Evolutionary conservation across 1,284 basidiomycete species (phyloP).

Genomic region (Ceratobasidium sp.): DNA sequence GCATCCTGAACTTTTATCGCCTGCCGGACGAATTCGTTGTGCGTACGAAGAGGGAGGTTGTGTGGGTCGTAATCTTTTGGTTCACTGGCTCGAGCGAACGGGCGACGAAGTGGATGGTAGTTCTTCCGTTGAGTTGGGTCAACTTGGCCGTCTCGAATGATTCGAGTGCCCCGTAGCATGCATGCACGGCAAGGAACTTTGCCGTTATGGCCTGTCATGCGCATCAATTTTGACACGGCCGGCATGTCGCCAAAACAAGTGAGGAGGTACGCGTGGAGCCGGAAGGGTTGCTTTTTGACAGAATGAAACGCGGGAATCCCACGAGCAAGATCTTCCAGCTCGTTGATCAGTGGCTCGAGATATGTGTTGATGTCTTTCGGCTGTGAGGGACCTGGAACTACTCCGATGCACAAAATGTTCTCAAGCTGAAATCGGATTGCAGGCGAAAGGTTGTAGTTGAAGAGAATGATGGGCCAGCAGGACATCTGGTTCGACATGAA

Average conservation of each 20-base stretch:
- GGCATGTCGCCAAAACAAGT: slow-evolving; percentile 40
- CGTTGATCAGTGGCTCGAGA: slow-evolving; percentile 37
- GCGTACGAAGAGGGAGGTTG: slow-evolving; percentile 33
- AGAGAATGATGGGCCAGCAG: slow-evolving; percentile 41
- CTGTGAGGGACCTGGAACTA: too few species aligned
- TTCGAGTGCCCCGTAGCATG: slow-evolving; percentile 17
- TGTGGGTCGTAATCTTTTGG: neutral
- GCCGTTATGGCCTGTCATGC: slow-evolving; percentile 38
- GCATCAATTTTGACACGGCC: slow-evolving; percentile 39
- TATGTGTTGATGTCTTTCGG: slow-evolving; percentile 41
- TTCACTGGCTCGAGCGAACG: neutral
- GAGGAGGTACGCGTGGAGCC: slow-evolving; percentile 33
- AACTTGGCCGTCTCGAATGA: too few species aligned
- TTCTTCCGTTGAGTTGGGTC: neutral
- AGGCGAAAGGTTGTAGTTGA: slow-evolving; percentile 41
- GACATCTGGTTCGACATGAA: slow-evolving; percentile 15
- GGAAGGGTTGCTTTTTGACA: slow-evolving; percentile 1
- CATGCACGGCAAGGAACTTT: slow-evolving; percentile 35
- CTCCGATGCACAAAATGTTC: slow-evolving; percentile 38
- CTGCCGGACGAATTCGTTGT: neutral
- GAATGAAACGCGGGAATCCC: slow-evolving; percentile 37
- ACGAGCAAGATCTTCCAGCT: slow-evolving; percentile 34
- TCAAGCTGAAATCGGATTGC: slow-evolving; percentile 34
- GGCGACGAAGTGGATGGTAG: slow-evolving; percentile 26
- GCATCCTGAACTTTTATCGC: neutral